Base-by-base conservation (phyloP, 2,329 filamentous ascomycete species). In the Sclerotiophoma versabilis region DNA sequence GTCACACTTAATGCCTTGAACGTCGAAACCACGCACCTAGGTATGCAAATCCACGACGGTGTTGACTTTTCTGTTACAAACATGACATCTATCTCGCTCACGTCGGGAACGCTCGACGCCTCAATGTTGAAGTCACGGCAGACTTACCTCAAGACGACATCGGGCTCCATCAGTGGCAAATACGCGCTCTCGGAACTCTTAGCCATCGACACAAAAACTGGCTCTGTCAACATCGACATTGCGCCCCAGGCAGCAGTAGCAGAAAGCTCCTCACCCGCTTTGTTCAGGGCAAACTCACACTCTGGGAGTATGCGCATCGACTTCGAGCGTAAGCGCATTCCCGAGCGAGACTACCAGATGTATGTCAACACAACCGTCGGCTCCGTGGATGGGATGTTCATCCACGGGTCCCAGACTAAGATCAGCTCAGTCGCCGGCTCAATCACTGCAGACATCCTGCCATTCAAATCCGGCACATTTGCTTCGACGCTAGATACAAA, bases 141-240 rank as follows among this genome's bases (percentile, higher is more conserved):
- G 45, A 79, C 74, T n/a, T 62, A 65, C 15, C 71, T 80, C 10
- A 65, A 75, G 20, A 72, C 74, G 5, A 70, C 70, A 4, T 75
- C 76, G 0, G 77, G 77, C 7, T 73, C 73, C 15, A 75, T 80
- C 37, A 74, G 64, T 38, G 79, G 79, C 1, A 69, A 62, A 10
- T 80, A 76, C 59, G 66, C 75, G 4, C 68, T 80, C 2, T 64
- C 64, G 12, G 76, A 80, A 47, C 62, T 77, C 7, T 64, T 81
- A 8, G 71, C 65, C 15, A 66, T 81, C 27, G 70, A 64, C 2
- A 78, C 76, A 1, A 70, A 66, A 20, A 74, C 73, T n/a, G 79
- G 79, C 15, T 72, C 68, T 3, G 73, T 81, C 11, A 69, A 74
- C 45, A 66, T 78, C 36, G 63, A 74, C 27, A 66, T 80, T 25